Evolutionary conservation across 345 rosid genomes (phyloP).

Genomic region (Microcos paniculata): DNA sequence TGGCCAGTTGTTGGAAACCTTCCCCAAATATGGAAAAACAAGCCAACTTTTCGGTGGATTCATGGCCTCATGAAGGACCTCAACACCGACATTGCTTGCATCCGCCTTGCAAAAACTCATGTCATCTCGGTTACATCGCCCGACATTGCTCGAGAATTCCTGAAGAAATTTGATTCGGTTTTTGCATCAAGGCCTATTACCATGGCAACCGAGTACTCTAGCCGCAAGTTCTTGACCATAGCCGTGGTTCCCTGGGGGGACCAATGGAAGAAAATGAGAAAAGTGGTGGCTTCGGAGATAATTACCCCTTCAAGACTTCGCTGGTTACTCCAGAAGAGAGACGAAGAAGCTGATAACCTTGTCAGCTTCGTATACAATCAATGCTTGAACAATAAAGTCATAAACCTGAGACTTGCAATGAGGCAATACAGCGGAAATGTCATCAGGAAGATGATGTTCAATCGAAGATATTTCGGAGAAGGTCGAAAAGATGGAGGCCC

Average conservation of each 20-base stretch:
- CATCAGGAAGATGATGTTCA: conserved; percentile 23
- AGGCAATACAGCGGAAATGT: conserved; percentile 11
- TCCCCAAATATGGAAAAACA: conserved; percentile 25
- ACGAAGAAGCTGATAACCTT: conserved; percentile 48
- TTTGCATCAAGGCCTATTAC: conserved; percentile 32
- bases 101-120: conserved; percentile 31
- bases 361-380: conserved; percentile 34
- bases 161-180: conserved; percentile 30
- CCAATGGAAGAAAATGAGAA: conserved; percentile 51
- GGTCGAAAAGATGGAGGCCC: conserved; percentile 28
- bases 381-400: neutral
- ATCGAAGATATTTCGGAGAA: conserved; percentile 22
- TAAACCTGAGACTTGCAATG: neutral
- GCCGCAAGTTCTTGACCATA: conserved; percentile 23
- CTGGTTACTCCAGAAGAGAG: conserved; percentile 36
- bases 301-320: conserved; percentile 24
- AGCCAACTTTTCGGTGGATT: conserved; percentile 32
- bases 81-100: conserved; percentile 37
- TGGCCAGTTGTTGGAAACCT: conserved; percentile 40
- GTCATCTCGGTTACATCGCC: conserved; percentile 31
- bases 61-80: conserved; percentile 25
- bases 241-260: conserved; percentile 24
- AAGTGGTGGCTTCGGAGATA: conserved; percentile 28
- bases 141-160: conserved; percentile 36
- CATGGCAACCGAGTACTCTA: neutral